Conservation (phyloP, 306 rosid genomes). For the Castanopsis chinensis region DNA sequence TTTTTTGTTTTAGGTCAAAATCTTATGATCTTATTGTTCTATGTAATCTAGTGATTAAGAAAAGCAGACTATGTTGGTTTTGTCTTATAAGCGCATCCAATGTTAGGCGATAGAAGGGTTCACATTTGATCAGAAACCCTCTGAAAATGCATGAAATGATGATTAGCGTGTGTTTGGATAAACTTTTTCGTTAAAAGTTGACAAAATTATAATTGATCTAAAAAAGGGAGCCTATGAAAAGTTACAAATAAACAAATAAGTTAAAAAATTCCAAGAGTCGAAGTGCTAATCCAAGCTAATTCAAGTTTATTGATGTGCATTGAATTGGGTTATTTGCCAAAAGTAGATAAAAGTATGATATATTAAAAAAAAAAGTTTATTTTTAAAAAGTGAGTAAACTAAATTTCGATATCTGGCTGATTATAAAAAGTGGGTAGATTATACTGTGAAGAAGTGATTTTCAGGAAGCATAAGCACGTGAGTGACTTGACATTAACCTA, state of each 20-base stretch:
- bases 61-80: neutral
- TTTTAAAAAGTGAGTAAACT: neutral
- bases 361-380: too few species aligned
- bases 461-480: neutral
- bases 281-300: too few species aligned
- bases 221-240: too few species aligned
- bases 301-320: too few species aligned
- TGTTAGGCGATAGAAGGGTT: neutral
- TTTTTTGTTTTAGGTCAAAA: neutral
- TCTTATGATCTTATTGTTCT: neutral
- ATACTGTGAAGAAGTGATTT: constrained; percentile 2
- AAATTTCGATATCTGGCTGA: neutral
- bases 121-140: neutral
- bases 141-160: neutral
- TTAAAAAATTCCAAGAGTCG: too few species aligned
- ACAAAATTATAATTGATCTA: too few species aligned
- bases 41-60: neutral
- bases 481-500: constrained; percentile 1
- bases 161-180: neutral
- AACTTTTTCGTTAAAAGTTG: too few species aligned
- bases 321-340: too few species aligned
- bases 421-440: constrained; percentile 1
- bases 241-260: too few species aligned
- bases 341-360: too few species aligned
- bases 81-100: neutral